Conservation (phyloP, 2,329 filamentous ascomycete species). For the Hypoxylon sp. region DNA sequence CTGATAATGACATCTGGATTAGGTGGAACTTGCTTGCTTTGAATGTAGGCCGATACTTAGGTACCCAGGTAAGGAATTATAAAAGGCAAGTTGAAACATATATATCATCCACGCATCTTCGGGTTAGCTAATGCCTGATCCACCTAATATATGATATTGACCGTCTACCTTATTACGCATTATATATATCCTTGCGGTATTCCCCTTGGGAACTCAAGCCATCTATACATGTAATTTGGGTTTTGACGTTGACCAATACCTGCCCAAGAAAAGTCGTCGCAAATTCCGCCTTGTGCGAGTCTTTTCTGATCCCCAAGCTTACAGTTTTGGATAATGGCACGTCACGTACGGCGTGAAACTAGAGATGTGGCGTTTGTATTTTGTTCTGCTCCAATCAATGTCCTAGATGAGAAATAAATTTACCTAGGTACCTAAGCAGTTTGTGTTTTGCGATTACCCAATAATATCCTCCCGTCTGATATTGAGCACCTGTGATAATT, state of each 20-base stretch:
- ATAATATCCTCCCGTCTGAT: background rate
- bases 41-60: background rate
- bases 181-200: background rate
- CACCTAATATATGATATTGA: too few relatives aligned
- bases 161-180: too few relatives aligned
- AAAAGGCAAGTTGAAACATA: too few relatives aligned
- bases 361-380: background rate
- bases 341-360: background rate
- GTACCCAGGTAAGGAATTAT: background rate
- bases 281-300: background rate
- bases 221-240: background rate
- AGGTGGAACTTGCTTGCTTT: background rate
- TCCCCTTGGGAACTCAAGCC: background rate
- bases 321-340: background rate
- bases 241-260: background rate
- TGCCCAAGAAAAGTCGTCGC: background rate
- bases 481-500: too few relatives aligned
- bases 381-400: background rate
- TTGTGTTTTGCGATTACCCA: background rate
- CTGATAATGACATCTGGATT: constrained; percentile 1
- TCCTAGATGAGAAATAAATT: background rate
- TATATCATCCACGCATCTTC: too few relatives aligned
- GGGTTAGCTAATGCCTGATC: too few relatives aligned
- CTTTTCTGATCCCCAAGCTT: background rate
- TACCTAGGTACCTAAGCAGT: background rate